These are phyloP conservation scores for Phlebiopsis gigantea DNA, from an alignment of 768 basidiomycete genomes.

Conservation along the genomic window DNA sequence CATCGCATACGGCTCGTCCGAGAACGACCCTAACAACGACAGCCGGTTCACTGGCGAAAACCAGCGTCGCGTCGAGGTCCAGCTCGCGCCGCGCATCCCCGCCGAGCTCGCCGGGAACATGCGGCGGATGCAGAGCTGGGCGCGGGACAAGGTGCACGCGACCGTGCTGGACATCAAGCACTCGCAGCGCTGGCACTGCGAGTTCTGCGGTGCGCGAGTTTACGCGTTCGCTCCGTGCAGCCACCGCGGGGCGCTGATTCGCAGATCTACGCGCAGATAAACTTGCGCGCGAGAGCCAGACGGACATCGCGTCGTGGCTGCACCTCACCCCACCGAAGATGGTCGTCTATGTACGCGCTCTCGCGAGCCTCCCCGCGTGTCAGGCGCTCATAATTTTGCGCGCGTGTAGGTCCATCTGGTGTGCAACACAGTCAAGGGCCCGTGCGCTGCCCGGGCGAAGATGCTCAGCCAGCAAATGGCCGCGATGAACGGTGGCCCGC, in stretches of 20 bases:
- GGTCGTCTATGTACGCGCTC: conserved; percentile 11
- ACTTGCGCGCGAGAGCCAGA: conserved; percentile 13
- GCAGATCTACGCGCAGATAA: conserved; percentile 1
- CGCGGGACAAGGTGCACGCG: neutral
- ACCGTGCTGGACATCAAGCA: neutral
- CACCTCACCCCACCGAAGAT: conserved; percentile 10
- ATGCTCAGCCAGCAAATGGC: conserved; percentile 1
- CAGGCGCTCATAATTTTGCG: neutral
- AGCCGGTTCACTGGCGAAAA: neutral
- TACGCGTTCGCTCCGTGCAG: too few species aligned
- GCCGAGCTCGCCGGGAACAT: neutral
- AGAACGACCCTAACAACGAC: neutral
- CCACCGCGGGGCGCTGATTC: too few species aligned
- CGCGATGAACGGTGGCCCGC: neutral
- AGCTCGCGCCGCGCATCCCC: neutral
- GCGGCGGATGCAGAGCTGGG: neutral
- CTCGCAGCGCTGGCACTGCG: conserved; percentile 1
- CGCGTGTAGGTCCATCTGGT: conserved; percentile 12
- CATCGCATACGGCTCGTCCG: neutral
- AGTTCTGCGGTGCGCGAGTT: conserved; percentile 1
- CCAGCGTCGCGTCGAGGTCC: conserved; percentile 3
- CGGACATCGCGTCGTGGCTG: conserved; percentile 8
- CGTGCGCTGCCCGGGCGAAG: conserved; percentile 4
- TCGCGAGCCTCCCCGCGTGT: neutral
- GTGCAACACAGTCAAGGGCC: conserved; percentile 8